Base-by-base conservation (phyloP, 352 stramenopile species). In the Pythium sp. region DNA sequence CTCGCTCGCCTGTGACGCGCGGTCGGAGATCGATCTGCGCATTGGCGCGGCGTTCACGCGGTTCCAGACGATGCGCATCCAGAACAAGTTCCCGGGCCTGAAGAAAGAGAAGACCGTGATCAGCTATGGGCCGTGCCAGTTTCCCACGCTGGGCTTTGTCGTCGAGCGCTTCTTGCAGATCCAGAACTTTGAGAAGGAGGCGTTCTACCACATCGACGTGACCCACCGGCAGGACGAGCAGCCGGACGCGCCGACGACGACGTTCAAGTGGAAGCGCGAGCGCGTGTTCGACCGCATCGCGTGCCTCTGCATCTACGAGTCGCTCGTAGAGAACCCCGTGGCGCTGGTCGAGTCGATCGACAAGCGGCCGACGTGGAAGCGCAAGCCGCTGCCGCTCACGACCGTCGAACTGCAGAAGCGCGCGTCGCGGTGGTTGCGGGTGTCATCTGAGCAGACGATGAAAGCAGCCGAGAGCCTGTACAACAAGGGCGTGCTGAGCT, bases 81-180 rank as follows among this genome's bases (percentile, higher is more conserved):
- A 97, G 72, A 82, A 72, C 49, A 81, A 77, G 5, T 97, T 97
- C 66, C 86, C 90, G 7, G 68, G 28, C 5, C 47, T 95, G 1
- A 89, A 87, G 24, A 83, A 85, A 70, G 78, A 96, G 20, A 92
- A 87, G 51, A 72, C 76, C 7, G 93, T 99, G 7, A 91, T 99
- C 58, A 99, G 91, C 73, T 99, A 99, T 77, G 98, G 98, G 9
- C 98, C 98, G 2, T 99, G 98, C 67, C 98, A 99, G 77, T 99
- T 99, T 75, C 98, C 98, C 1, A 99, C 98, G 9, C 88, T 99
- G 26, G 98, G 96, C 30, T 98, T 99, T 67, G 91, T 98, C 36
- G 96, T 98, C 15, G 92, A 98, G 59, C 83, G 95, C 54, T 97
- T 93, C 68, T 76, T 97, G 54, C 80, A 96, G 68, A 98, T 98